Evolutionary conservation across 805 yeast genomes (phyloP), one percentile per base, ranked within the genome.

Genomic region (Kodamaea laetipori): DNA sequence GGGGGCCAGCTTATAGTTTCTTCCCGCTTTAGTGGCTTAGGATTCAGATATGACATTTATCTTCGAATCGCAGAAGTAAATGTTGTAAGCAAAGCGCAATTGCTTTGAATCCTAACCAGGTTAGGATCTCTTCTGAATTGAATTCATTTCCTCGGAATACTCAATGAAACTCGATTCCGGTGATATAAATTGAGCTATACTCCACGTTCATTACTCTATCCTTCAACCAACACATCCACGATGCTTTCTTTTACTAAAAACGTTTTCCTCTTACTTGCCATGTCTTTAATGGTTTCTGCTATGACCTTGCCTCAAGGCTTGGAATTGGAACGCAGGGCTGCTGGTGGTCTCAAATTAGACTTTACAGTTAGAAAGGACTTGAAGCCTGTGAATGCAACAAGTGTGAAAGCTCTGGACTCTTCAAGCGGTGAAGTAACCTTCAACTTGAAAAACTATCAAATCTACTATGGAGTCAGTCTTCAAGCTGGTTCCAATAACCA

Each of bases 401-500:
- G 21, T 31, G 10, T 23, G 17, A 15, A 26, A 11, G 32, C n/a
- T 10, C 24, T 21, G n/a, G 39, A 24, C 10, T 33, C 33, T 34
- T 30, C 12, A 3, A 4, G 24, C n/a, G 26, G 23, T 7, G 30
- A 15, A 5, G 33, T 40, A 9, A 17, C 39, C 6, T 19, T 26
- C 21, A 16, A 12, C 25, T 30, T 41, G 30, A 42, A 42, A 33
- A 48, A 43, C 42, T 28, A 34, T 25, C 26, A 27, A 11, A 4
- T 4, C 19, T 45, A 44, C 30, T 48, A 48, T 35, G 37, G 47
- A 15, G 40, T 42, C 11, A 17, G 17, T n/a, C 36, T 48, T 24
- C n/a, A 19, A 6, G n/a, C 49, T 18, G 55, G 53, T 15, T 43
- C 48, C 17, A 19, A 47, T 32, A 37, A 41, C 26, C 46, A 43